These are phyloP conservation scores for Eurotiales sp. DNA, from an alignment of 2,329 filamentous ascomycete genomes.

Conservation along the genomic window DNA sequence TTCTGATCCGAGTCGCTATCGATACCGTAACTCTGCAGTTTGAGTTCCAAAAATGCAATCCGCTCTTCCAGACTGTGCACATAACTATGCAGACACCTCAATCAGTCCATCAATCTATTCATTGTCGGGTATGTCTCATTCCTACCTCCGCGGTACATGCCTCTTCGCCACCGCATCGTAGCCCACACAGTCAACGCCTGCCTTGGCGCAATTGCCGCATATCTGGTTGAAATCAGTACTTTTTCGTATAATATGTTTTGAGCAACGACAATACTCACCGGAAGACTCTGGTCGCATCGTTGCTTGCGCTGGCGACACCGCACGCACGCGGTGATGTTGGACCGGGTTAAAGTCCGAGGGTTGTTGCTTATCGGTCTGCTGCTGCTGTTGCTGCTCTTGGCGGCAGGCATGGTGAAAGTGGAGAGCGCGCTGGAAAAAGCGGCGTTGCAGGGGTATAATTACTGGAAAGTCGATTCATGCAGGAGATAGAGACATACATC, in stretches of 20 bases:
- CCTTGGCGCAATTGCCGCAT: neutral
- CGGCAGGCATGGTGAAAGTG: neutral
- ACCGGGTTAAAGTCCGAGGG: neutral
- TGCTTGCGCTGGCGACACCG: neutral
- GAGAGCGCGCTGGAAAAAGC: too few relatives aligned
- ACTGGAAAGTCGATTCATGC: too few relatives aligned
- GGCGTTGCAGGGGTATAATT: too few relatives aligned
- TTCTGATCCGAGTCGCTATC: neutral
- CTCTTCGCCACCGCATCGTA: constrained; percentile 1
- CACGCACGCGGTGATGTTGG: constrained; percentile 1
- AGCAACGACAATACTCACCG: neutral
- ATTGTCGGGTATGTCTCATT: too few relatives aligned
- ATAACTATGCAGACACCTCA: neutral
- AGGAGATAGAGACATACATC: too few relatives aligned
- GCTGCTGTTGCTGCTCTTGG: too few relatives aligned
- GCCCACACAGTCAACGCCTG: neutral
- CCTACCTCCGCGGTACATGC: neutral
- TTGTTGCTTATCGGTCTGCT: neutral
- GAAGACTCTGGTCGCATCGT: neutral
- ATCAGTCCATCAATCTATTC: too few relatives aligned
- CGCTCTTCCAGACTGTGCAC: neutral
- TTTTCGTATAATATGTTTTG: too few relatives aligned
- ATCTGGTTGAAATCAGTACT: too few relatives aligned
- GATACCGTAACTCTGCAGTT: neutral
- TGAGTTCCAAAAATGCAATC: neutral